Evolutionary conservation across 495 filamentous ascomycete species (phyloP).

Genomic region (Neurospora sp.): DNA sequence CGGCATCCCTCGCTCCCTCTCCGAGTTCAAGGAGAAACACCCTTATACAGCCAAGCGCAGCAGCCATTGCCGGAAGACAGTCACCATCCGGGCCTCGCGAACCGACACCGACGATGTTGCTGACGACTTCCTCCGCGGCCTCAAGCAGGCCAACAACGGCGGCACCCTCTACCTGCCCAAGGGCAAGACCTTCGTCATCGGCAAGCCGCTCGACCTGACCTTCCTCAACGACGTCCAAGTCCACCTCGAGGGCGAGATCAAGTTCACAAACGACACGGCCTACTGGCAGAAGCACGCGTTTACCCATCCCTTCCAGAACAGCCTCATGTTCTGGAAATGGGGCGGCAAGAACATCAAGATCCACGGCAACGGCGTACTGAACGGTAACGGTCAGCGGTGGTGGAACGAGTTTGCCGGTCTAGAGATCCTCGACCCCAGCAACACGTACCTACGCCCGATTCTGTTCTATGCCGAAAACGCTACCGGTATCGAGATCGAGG

Average conservation of each 20-base stretch:
- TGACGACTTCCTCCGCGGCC: constrained; percentile 39
- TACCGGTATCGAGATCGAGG: constrained; percentile 42
- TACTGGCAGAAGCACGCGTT: constrained; percentile 52
- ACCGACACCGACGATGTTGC: constrained; percentile 46
- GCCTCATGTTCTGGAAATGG: constrained; percentile 52
- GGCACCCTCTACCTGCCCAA: constrained; percentile 41
- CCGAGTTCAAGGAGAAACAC: constrained; percentile 22
- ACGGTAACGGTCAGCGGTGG: constrained; percentile 43
- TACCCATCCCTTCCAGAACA: constrained; percentile 47
- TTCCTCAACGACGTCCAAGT: constrained; percentile 48
- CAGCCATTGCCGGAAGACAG: constrained; percentile 23
- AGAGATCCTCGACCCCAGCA: constrained; percentile 36
- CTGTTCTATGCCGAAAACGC: constrained; percentile 48
- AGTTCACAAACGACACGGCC: constrained; percentile 48
- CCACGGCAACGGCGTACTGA: constrained; percentile 40
- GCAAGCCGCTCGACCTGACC: constrained; percentile 45
- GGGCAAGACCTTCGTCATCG: constrained; percentile 43
- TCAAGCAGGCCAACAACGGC: constrained; percentile 44
- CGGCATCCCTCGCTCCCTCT: constrained; percentile 18
- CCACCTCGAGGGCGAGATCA: constrained; percentile 45
- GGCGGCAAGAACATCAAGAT: constrained; percentile 48
- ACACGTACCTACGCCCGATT: constrained; percentile 44
- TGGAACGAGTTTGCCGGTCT: constrained; percentile 25
- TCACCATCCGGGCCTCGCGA: constrained; percentile 40
- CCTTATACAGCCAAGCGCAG: constrained; percentile 9